Percentiles rank a stretch among this genome's conserved stretches.
Evolutionary conservation across 306 rosid genomes (phyloP).

Genomic region (Dalbergia oliveri): DNA sequence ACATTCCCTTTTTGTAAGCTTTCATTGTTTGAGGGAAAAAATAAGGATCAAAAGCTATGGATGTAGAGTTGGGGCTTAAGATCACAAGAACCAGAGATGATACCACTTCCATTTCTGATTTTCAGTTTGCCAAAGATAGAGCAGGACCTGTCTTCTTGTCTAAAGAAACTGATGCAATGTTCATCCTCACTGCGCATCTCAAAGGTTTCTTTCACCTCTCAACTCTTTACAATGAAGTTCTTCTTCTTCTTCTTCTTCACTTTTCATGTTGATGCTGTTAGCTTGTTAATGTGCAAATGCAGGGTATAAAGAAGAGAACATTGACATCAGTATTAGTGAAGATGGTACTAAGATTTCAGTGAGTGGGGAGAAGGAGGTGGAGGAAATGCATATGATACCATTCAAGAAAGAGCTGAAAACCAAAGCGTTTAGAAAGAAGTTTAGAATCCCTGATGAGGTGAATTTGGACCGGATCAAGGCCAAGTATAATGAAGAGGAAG

Average conservation of each 20-base stretch:
- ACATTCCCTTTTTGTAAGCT: conserved; percentile 11
- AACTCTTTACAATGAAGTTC: not conserved
- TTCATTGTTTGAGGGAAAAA: conserved; percentile 5
- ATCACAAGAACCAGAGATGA: conserved; percentile 64
- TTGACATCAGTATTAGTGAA: conserved; percentile 66
- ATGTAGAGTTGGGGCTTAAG: conserved; percentile 73
- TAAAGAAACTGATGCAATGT: conserved; percentile 58
- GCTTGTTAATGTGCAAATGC: conserved; percentile 26
- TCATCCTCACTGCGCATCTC: conserved; percentile 75
- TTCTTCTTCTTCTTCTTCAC: not conserved
- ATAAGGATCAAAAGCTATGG: conserved; percentile 57
- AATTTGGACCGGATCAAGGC: conserved; percentile 72
- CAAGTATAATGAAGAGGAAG: conserved; percentile 57
- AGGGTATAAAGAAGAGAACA: conserved; percentile 69
- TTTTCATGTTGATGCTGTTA: not conserved
- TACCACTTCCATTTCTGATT: conserved; percentile 55
- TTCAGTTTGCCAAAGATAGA: conserved; percentile 63
- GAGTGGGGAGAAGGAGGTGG: conserved; percentile 66
- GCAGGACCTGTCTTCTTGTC: conserved; percentile 65
- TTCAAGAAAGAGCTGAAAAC: conserved; percentile 62
- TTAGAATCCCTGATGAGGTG: conserved; percentile 63
- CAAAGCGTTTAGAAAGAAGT: conserved; percentile 63
- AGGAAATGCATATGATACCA: conserved; percentile 66
- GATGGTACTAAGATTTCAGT: conserved; percentile 65
- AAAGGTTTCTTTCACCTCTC: conserved; percentile 55